Conservation (phyloP, 805 yeast species). For the Vanderwaltozyma verrucispora region DNA sequence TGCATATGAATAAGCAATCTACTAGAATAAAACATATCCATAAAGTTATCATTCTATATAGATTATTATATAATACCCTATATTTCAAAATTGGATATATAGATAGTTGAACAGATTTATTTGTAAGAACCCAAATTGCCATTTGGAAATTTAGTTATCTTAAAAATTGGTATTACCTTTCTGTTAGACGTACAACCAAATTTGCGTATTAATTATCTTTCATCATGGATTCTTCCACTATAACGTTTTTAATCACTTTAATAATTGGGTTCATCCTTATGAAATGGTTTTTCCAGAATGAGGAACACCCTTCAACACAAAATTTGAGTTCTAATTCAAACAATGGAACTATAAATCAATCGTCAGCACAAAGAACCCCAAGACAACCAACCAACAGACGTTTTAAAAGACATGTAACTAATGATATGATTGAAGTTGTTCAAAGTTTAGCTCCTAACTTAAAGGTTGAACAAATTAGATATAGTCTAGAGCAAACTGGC, state of each 20-base stretch:
- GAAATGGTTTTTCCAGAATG: slow-evolving; percentile 57
- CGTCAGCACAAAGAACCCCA: too few relatives aligned
- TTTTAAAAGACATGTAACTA: slow-evolving; percentile 41
- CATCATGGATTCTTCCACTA: slow-evolving; percentile 6
- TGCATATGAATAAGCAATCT: too few relatives aligned
- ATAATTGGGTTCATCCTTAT: slow-evolving; percentile 47
- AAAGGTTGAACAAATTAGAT: slow-evolving; percentile 57
- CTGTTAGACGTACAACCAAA: too few relatives aligned
- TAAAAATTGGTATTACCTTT: too few relatives aligned
- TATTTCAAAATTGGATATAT: too few relatives aligned
- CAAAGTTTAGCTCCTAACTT: slow-evolving; percentile 71
- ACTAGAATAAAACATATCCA: too few relatives aligned
- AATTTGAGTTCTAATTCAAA: background rate
- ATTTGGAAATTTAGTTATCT: too few relatives aligned
- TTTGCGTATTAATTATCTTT: too few relatives aligned
- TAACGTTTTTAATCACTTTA: slow-evolving; percentile 6
- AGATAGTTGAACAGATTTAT: too few relatives aligned
- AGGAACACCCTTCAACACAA: slow-evolving; percentile 34
- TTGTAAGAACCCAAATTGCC: too few relatives aligned
- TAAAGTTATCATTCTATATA: too few relatives aligned
- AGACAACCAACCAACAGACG: background rate
- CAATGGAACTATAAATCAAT: background rate
- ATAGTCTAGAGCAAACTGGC: slow-evolving; percentile 66
- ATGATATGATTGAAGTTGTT: slow-evolving; percentile 76
- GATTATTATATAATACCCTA: too few relatives aligned